Base-by-base conservation (phyloP, 179 eudicot species). In the Beta corolliflora region DNA sequence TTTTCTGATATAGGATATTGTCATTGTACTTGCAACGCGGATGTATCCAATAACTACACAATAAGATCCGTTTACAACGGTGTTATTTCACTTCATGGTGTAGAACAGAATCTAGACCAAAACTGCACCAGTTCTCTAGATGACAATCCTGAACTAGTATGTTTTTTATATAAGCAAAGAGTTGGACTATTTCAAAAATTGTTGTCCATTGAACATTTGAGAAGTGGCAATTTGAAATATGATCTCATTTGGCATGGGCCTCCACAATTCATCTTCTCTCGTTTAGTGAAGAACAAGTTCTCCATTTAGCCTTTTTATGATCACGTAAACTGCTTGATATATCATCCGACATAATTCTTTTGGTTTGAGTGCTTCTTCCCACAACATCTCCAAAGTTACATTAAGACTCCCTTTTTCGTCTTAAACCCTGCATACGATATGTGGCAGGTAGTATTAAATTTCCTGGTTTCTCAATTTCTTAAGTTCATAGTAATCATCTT, bases 371-470 rank as follows among this genome's bases (percentile, higher is more conserved):
- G 99, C 84, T 86, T 96, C 84, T 96, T 94, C 80, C 98, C 98
- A 21, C 98, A 94, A 67, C 87, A 94, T 81, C 86, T 83, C 31
- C 85, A 94, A 70, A 75, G 53, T 36, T 96, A 87, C 92, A 92
- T 91, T 44, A 85, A 31, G 81, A 91, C 94, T 4, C 99, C 99
- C 16, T 83, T 90, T 76, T 96, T 94, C 83, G 66, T 96, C 86
- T 84, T 96, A 71, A 96, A 96, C 89, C 63, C 98, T 4, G 99
- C 99, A 60, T 96, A 96, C 76, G 99, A 96, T 74, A 93, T 92
- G 61, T 96, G 80, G 86, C 99, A 96, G 89, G 99, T 94, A 92
- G 76, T 81, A 12, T 44, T 31, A 69, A 18, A 6, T 70, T 70
- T 36, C n/a, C 1, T 52, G 1, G 36, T 25, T 52, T 15, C 19